phyloP scores from a whole-genome alignment of 108 stramenopile species.

The Cyclostephanos invisitatus region DNA sequence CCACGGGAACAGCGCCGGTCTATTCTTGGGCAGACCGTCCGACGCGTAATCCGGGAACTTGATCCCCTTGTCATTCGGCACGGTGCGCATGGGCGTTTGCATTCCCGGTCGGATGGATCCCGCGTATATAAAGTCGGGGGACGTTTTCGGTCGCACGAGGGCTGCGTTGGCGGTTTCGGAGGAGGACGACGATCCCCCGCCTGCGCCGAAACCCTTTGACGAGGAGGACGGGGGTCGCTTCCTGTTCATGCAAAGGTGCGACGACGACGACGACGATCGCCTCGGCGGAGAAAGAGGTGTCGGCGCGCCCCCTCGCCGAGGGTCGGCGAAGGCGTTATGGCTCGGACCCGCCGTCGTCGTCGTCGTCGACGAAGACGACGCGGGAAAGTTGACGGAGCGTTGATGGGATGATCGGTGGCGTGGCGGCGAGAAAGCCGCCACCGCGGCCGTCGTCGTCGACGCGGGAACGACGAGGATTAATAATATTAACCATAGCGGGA shows the following conservation, averaged over 20 bases:
- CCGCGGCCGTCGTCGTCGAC: neutral
- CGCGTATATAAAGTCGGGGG: slow-evolving; percentile 66
- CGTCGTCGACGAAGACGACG: neutral
- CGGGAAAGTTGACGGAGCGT: neutral
- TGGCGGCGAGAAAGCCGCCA: neutral
- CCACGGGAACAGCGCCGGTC: slow-evolving; percentile 64
- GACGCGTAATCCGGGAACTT: slow-evolving; percentile 77
- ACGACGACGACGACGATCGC: neutral
- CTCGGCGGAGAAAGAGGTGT: neutral
- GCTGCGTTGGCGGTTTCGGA: neutral
- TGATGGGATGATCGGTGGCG: neutral
- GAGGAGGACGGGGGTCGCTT: slow-evolving; percentile 18
- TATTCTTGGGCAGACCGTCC: slow-evolving; percentile 70
- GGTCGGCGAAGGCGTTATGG: neutral
- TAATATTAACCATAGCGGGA: neutral
- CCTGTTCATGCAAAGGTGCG: slow-evolving; percentile 29
- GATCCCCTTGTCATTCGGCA: slow-evolving; percentile 52
- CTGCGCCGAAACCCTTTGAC: slow-evolving; percentile 18
- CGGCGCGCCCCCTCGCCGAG: neutral
- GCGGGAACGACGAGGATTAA: neutral
- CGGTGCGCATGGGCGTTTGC: slow-evolving; percentile 66
- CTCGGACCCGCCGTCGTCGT: too few relatives aligned
- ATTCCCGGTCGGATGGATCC: slow-evolving; percentile 71
- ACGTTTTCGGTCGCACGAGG: slow-evolving; percentile 24
- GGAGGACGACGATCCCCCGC: neutral